Conservation (phyloP, 768 basidiomycete genomes). For the Mycena galericulata region DNA sequence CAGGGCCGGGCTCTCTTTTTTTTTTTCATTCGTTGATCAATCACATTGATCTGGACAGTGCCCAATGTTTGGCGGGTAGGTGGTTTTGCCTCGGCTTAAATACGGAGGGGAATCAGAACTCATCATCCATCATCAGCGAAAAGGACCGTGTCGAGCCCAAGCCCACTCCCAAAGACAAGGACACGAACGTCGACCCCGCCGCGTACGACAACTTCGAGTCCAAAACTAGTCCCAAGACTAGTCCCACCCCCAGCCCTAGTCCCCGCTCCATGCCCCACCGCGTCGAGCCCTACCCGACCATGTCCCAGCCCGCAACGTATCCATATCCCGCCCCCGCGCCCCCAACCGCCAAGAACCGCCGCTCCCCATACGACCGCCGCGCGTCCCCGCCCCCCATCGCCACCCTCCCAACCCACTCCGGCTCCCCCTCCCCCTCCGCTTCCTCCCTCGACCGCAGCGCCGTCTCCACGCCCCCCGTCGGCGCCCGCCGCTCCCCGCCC, state of each 20-base stretch:
- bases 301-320: conserved; percentile 37
- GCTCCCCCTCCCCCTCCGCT: conserved; percentile 71
- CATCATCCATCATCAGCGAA: neutral
- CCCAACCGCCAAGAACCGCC: conserved; percentile 42
- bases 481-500: conserved; percentile 44
- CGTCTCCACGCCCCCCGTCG: conserved; percentile 67
- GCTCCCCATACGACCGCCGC: conserved; percentile 54
- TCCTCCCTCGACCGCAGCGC: conserved; percentile 72
- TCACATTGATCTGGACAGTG: neutral
- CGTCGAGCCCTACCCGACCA: conserved; percentile 39
- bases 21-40: neutral
- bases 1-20: neutral
- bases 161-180: neutral
- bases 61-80: neutral
- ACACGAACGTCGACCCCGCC: neutral
- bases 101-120: neutral
- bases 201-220: conserved; percentile 8
- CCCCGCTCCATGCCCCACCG: conserved; percentile 33
- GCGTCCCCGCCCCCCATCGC: conserved; percentile 51
- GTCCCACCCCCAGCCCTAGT: too few species aligned
- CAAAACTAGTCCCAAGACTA: neutral
- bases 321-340: conserved; percentile 30
- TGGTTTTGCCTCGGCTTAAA: neutral
- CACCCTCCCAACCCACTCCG: conserved; percentile 56
- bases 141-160: conserved; percentile 19